A percentile compares a stretch with the other conserved stretches of the same genome.
Evolutionary conservation across 1,139 yeast genomes (phyloP).

Genomic region (Hanseniaspora gamundiae): DNA sequence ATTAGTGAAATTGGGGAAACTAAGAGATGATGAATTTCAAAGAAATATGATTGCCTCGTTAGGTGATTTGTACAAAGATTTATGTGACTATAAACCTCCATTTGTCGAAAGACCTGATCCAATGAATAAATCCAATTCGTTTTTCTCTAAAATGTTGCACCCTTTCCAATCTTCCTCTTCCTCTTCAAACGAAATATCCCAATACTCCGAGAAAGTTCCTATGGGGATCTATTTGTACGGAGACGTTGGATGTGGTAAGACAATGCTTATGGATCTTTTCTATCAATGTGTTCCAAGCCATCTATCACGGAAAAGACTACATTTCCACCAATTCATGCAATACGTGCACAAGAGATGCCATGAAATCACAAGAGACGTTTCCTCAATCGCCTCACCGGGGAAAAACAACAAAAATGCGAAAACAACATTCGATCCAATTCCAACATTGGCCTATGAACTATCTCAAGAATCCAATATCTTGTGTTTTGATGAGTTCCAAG

Average conservation of each 20-base stretch:
- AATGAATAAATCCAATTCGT: conserved; percentile 28
- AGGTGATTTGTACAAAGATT: conserved; percentile 37
- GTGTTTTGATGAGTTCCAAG: conserved; percentile 94
- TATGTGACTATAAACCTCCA: conserved; percentile 45
- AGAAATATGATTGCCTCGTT: conserved; percentile 43
- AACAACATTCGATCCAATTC: conserved; percentile 58
- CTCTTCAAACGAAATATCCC: conserved; percentile 7
- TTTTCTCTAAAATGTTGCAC: conserved; percentile 22
- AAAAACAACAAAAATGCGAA: conserved; percentile 37
- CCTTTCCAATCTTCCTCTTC: conserved; percentile 8
- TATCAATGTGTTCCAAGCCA: conserved; percentile 70
- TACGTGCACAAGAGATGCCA: conserved; percentile 80
- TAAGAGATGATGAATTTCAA: conserved; percentile 59
- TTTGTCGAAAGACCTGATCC: conserved; percentile 40
- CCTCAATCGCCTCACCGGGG: conserved; percentile 5
- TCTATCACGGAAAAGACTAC: conserved; percentile 67
- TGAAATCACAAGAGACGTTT: conserved; percentile 33
- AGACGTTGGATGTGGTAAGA: conserved; percentile 97
- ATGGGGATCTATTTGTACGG: conserved; percentile 87
- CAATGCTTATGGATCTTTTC: conserved; percentile 95
- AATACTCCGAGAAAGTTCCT: conserved; percentile 32
- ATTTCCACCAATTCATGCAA: conserved; percentile 97
- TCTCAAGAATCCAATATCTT: conserved; percentile 64
- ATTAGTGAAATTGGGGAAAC: conserved; percentile 38
- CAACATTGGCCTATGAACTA: conserved; percentile 72